Evolutionary conservation across 768 basidiomycete genomes (phyloP).

Genomic region (Amanita phalloides): DNA sequence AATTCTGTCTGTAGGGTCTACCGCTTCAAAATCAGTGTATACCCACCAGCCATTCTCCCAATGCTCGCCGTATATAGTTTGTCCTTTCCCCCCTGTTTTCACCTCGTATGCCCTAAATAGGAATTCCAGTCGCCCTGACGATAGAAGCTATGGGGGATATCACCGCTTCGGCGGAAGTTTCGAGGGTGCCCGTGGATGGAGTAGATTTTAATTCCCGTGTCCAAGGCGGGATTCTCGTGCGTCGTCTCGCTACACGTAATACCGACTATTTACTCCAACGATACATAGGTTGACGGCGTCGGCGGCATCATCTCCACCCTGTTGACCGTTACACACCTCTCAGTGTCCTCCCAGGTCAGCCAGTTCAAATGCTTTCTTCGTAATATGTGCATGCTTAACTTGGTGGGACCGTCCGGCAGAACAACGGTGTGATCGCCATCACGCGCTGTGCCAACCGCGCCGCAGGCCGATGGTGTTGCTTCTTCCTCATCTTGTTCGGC

Average conservation of each 20-base stretch:
- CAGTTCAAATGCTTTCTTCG: background rate
- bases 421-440: constrained; percentile 76
- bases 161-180: constrained; percentile 76
- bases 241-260: constrained; percentile 19
- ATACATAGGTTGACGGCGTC: constrained; percentile 62
- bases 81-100: background rate
- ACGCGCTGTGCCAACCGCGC: constrained; percentile 75
- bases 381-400: no score
- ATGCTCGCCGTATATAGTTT: constrained; percentile 29
- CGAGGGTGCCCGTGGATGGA: constrained; percentile 61
- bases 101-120: background rate
- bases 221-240: constrained; percentile 69
- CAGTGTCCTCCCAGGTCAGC: constrained; percentile 58
- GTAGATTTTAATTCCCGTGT: constrained; percentile 72
- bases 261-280: constrained; percentile 18
- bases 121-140: constrained; percentile 44
- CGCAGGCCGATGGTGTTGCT: constrained; percentile 73
- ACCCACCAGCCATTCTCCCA: constrained; percentile 53
- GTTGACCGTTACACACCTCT: constrained; percentile 74
- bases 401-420: constrained; percentile 23
- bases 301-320: constrained; percentile 71
- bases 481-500: constrained; percentile 73
- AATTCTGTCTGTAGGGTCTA: constrained; percentile 42
- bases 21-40: constrained; percentile 66
- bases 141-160: constrained; percentile 87